These are phyloP conservation scores for Quercus lobata DNA, from an alignment of 331 rosid species.

Conservation along the genomic window DNA sequence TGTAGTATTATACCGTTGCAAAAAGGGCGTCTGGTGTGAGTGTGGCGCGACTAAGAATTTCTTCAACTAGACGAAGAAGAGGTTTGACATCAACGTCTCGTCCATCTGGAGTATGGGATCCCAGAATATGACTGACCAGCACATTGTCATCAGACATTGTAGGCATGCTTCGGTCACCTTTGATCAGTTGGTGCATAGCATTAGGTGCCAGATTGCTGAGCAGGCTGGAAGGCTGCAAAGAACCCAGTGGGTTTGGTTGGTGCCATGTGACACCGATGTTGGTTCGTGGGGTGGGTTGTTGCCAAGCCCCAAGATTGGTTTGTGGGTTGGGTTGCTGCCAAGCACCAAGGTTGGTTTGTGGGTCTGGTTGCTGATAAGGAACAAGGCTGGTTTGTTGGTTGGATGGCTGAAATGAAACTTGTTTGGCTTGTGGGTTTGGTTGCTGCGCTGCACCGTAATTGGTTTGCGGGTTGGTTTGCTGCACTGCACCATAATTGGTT, in stretches of 20 bases:
- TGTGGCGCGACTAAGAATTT: conserved; percentile 38
- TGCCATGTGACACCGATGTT: background rate
- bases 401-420: background rate
- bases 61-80: conserved; percentile 47
- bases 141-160: conserved; percentile 20
- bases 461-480: background rate
- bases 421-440: background rate
- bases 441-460: background rate
- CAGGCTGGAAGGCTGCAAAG: background rate
- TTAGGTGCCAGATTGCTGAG: background rate
- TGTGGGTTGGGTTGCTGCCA: background rate
- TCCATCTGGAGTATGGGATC: conserved; percentile 45
- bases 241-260: no score
- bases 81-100: conserved; percentile 36
- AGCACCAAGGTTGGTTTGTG: background rate
- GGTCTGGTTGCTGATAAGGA: background rate
- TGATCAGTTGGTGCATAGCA: conserved; percentile 31
- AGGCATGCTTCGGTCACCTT: conserved; percentile 26
- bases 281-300: background rate
- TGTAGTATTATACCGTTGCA: conserved; percentile 19
- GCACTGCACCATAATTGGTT: no score
- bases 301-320: background rate
- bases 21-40: conserved; percentile 10
- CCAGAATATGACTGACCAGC: conserved; percentile 36
- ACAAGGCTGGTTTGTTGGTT: background rate